These are phyloP conservation scores for Candida albicans DNA, from an alignment of 1,139 yeast genomes.

Conservation along the genomic window DNA sequence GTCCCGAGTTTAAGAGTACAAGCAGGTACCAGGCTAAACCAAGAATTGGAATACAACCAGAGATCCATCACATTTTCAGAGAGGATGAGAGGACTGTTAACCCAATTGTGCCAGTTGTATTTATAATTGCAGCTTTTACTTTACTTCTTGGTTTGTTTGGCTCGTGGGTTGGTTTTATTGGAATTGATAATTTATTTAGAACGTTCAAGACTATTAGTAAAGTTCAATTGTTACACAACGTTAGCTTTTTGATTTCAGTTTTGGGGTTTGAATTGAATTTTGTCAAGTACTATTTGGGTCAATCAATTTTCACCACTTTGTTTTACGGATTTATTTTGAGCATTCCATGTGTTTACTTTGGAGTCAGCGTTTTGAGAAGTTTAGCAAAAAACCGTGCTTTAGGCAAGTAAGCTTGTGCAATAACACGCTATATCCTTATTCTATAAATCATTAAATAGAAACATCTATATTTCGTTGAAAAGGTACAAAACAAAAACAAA, in stretches of 20 bases:
- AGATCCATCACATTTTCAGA: slow-evolving; percentile 69
- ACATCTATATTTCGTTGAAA: slow-evolving; percentile 1
- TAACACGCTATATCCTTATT: too few relatives aligned
- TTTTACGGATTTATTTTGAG: slow-evolving; percentile 50
- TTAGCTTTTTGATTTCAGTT: slow-evolving; percentile 52
- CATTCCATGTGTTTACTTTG: slow-evolving; percentile 61
- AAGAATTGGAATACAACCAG: slow-evolving; percentile 56
- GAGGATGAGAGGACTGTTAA: slow-evolving; percentile 56
- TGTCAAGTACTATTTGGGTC: slow-evolving; percentile 65
- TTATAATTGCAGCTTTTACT: slow-evolving; percentile 46
- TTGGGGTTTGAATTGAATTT: slow-evolving; percentile 64
- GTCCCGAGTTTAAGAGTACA: slow-evolving; percentile 26
- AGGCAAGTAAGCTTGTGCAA: slow-evolving; percentile 21
- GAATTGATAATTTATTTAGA: slow-evolving; percentile 42
- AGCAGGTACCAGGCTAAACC: slow-evolving; percentile 29
- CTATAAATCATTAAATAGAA: neutral
- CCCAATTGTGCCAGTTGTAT: slow-evolving; percentile 53
- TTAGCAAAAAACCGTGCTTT: slow-evolving; percentile 36
- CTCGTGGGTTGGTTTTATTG: slow-evolving; percentile 49
- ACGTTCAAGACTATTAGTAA: slow-evolving; percentile 28
- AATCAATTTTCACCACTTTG: slow-evolving; percentile 71
- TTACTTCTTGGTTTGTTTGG: slow-evolving; percentile 45
- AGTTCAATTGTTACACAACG: slow-evolving; percentile 33
- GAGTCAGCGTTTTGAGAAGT: slow-evolving; percentile 57
- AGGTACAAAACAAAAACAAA: neutral